These are phyloP conservation scores for Nepenthes gracilis DNA, from an alignment of 148 eudicot genomes.

Conservation along the genomic window DNA sequence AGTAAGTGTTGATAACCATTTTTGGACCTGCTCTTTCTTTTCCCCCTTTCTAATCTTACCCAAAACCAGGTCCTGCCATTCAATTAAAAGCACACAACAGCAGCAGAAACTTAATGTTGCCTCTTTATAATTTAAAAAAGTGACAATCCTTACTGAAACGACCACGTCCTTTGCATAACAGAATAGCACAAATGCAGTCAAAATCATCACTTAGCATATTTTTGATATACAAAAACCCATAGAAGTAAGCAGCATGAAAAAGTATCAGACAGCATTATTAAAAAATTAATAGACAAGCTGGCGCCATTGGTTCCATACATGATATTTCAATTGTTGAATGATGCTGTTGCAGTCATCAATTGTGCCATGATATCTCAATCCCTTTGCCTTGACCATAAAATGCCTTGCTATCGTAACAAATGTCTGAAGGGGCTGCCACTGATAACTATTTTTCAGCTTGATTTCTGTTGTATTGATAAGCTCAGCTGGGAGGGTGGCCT, in stretches of 20 bases:
- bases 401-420: slow-evolving; percentile 78
- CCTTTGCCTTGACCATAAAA: slow-evolving; percentile 64
- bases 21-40: too few relatives aligned
- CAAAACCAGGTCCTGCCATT: too few relatives aligned
- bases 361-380: slow-evolving; percentile 67
- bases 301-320: slow-evolving; percentile 32
- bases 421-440: slow-evolving; percentile 84
- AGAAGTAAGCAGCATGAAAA: too few relatives aligned
- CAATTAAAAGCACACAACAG: too few relatives aligned
- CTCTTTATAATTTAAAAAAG: too few relatives aligned
- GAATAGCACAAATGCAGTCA: too few relatives aligned
- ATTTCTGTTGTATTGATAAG: slow-evolving; percentile 72
- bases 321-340: slow-evolving; percentile 48
- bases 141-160: neutral
- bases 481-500: slow-evolving; percentile 57
- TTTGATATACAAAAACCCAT: too few relatives aligned
- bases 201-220: too few relatives aligned
- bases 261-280: too few relatives aligned
- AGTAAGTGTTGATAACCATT: too few relatives aligned
- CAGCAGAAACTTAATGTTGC: too few relatives aligned
- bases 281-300: neutral
- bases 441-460: slow-evolving; percentile 51
- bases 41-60: too few relatives aligned
- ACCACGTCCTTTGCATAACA: neutral
- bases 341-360: slow-evolving; percentile 59